These are phyloP conservation scores for Septoria petroselini DNA, from an alignment of 2,329 filamentous ascomycete genomes.

Conservation along the genomic window DNA sequence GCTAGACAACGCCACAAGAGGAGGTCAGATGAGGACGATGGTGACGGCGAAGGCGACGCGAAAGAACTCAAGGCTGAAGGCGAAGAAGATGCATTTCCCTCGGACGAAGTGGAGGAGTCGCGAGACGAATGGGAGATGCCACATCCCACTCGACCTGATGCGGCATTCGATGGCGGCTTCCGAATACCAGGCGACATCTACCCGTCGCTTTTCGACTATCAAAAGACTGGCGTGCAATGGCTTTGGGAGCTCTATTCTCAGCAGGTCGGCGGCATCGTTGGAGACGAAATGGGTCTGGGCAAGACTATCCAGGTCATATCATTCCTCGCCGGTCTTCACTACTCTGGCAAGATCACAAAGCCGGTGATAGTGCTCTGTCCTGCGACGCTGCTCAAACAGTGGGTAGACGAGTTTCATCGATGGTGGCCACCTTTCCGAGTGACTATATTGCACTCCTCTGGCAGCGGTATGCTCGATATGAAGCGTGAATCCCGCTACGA, in stretches of 20 bases:
- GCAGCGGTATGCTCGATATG: slow-evolving; percentile 91
- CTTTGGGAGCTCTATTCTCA: slow-evolving; percentile 88
- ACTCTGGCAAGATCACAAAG: slow-evolving; percentile 78
- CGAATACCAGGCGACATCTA: slow-evolving; percentile 89
- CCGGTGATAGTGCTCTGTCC: slow-evolving; percentile 91
- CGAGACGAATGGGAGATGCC: slow-evolving; percentile 75
- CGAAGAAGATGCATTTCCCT: slow-evolving; percentile 39
- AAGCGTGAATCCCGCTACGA: slow-evolving; percentile 60
- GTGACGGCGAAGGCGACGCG: slow-evolving; percentile 2
- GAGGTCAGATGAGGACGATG: slow-evolving; percentile 19
- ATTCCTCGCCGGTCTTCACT: slow-evolving; percentile 85
- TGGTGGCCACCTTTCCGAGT: slow-evolving; percentile 99
- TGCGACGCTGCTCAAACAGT: slow-evolving; percentile 91
- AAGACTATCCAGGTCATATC: slow-evolving; percentile 83
- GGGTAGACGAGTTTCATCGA: slow-evolving; percentile 96
- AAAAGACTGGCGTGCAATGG: slow-evolving; percentile 97
- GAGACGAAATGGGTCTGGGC: slow-evolving; percentile 98
- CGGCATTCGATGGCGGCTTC: slow-evolving; percentile 69
- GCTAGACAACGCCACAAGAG: slow-evolving; percentile 50
- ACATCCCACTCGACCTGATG: slow-evolving; percentile 77
- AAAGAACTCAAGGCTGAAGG: slow-evolving; percentile 22
- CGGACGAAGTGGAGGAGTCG: slow-evolving; percentile 36
- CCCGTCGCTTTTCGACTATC: slow-evolving; percentile 89
- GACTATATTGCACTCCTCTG: slow-evolving; percentile 90
- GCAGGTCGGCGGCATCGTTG: slow-evolving; percentile 87